Conservation (phyloP, 805 yeast species). For the Saccharomycopsis schoenii region DNA sequence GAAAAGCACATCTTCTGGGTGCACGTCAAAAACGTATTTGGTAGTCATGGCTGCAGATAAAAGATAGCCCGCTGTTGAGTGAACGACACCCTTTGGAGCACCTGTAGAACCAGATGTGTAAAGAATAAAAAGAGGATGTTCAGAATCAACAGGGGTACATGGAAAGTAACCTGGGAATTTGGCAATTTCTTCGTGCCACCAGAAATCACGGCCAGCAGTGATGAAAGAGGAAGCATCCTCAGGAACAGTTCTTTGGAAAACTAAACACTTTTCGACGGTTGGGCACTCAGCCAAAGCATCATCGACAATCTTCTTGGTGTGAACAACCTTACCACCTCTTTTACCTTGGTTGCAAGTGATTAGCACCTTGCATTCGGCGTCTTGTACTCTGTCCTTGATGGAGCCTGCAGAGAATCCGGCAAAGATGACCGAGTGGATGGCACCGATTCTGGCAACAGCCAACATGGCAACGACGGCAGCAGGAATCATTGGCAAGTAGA, state of each 20-base stretch:
- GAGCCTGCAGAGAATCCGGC: constrained; percentile 97
- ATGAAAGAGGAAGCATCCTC: constrained; percentile 45
- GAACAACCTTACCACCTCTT: constrained; percentile 90
- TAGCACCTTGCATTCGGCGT: constrained; percentile 76
- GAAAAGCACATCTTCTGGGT: constrained; percentile 76
- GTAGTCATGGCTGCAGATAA: constrained; percentile 89
- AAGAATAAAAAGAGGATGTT: constrained; percentile 90
- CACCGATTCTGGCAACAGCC: constrained; percentile 91
- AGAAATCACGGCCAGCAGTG: constrained; percentile 72
- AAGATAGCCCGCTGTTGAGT: constrained; percentile 88
- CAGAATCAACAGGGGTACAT: constrained; percentile 78
- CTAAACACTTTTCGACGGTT: constrained; percentile 78
- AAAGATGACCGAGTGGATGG: constrained; percentile 90
- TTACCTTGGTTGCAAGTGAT: constrained; percentile 93
- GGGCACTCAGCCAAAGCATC: constrained; percentile 68
- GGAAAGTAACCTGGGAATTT: constrained; percentile 81
- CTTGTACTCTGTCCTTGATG: constrained; percentile 78
- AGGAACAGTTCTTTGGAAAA: constrained; percentile 71
- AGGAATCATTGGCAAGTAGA: constrained; percentile 95
- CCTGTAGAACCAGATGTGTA: constrained; percentile 99
- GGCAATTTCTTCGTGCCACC: constrained; percentile 89
- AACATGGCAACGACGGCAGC: constrained; percentile 91
- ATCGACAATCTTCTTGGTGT: constrained; percentile 90
- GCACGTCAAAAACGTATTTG: constrained; percentile 88
- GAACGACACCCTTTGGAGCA: constrained; percentile 96